Percentiles rank a stretch among this genome's conserved stretches.
These are phyloP conservation scores for Myrmaecium sp. DNA, from an alignment of 2,329 filamentous ascomycete species.

Conservation along the genomic window DNA sequence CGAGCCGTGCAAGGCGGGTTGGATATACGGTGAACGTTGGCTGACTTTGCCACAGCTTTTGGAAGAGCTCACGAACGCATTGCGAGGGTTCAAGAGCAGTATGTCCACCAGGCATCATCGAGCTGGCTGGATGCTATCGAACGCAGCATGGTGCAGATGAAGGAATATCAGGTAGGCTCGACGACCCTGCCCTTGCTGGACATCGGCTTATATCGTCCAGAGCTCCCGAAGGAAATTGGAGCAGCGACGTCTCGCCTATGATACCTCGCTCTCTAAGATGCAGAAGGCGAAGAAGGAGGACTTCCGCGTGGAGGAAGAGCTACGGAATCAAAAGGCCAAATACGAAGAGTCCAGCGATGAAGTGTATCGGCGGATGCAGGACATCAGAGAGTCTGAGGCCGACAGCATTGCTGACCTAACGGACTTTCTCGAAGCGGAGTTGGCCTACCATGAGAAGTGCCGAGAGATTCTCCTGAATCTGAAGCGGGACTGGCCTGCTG, in stretches of 20 bases:
- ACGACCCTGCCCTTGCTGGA: slow-evolving; percentile 3
- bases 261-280: slow-evolving; percentile 77
- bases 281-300: slow-evolving; percentile 90
- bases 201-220: slow-evolving; percentile 22
- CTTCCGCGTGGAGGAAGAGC: slow-evolving; percentile 81
- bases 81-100: slow-evolving; percentile 69
- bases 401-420: slow-evolving; percentile 70
- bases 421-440: slow-evolving; percentile 70
- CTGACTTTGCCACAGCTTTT: slow-evolving; percentile 35
- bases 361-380: slow-evolving; percentile 80
- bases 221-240: slow-evolving; percentile 87
- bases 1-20: not conserved
- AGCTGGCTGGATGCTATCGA: slow-evolving; percentile 89
- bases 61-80: slow-evolving; percentile 80
- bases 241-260: slow-evolving; percentile 72
- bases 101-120: slow-evolving; percentile 58
- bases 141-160: slow-evolving; percentile 82
- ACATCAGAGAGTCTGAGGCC: slow-evolving; percentile 80
- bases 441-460: slow-evolving; percentile 82
- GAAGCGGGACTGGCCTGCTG: slow-evolving; percentile 51
- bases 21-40: not conserved
- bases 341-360: slow-evolving; percentile 93
- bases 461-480: slow-evolving; percentile 61
- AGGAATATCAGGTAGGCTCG: slow-evolving; percentile 71
- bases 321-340: slow-evolving; percentile 80